phyloP scores from a whole-genome alignment of 2,329 filamentous ascomycete genomes.

The Paraphaeosphaeria sporulosa region DNA sequence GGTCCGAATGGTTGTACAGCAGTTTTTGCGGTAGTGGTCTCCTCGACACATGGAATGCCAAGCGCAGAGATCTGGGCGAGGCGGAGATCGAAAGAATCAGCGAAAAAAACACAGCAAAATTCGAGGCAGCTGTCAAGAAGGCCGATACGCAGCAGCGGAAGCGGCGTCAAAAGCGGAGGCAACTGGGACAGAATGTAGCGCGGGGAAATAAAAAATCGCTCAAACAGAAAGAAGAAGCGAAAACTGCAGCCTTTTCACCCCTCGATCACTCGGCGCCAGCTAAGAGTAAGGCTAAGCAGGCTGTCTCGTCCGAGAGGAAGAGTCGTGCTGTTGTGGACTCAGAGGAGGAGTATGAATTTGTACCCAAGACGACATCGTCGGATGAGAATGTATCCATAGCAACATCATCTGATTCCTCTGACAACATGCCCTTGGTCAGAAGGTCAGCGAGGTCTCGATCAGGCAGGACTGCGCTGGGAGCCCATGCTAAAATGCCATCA shows the following conservation, averaged over 20 bases:
- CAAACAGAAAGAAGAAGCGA: constrained; percentile 8
- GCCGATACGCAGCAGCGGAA: constrained; percentile 11
- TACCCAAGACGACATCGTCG: not conserved
- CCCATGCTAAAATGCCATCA: not conserved
- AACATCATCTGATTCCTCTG: not conserved
- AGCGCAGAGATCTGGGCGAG: constrained; percentile 19
- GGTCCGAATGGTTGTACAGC: not conserved
- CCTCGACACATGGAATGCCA: constrained; percentile 17
- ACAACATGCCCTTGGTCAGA: not conserved
- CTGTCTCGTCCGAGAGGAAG: not conserved
- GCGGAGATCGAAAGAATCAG: constrained; percentile 16
- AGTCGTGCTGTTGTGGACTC: not conserved
- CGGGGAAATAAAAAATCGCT: not conserved
- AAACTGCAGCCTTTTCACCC: not conserved
- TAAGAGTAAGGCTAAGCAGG: not conserved
- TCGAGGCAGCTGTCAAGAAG: constrained; percentile 16
- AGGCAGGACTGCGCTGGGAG: not conserved
- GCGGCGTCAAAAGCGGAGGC: constrained; percentile 25
- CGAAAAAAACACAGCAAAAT: constrained; percentile 19
- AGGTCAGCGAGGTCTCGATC: not conserved
- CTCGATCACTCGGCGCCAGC: not conserved
- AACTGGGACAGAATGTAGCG: constrained; percentile 21
- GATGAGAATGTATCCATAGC: not conserved
- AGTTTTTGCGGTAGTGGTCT: too few relatives aligned
- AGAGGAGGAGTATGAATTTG: not conserved